A percentile compares a stretch with the other conserved stretches of the same genome.
These are phyloP conservation scores for Magnolia kwangsiensis DNA, from an alignment of 164 flowering plant genomes.

Conservation along the genomic window DNA sequence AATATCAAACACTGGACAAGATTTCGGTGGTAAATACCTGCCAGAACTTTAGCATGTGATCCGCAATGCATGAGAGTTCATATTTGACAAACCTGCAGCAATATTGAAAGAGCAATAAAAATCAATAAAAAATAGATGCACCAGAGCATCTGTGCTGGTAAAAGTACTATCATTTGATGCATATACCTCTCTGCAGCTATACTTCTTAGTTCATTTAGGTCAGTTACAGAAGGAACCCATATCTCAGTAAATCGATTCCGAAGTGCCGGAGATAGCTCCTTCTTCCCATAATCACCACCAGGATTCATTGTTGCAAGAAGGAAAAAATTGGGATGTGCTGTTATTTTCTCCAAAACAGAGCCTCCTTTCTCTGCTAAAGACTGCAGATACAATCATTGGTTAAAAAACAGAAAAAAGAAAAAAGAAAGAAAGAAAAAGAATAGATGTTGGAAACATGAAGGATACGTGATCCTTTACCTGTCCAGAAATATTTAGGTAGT, in stretches of 20 bases:
- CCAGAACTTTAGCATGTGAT: slow-evolving; percentile 71
- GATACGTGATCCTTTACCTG: background rate
- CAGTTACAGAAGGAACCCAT: slow-evolving; percentile 86
- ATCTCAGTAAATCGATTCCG: slow-evolving; percentile 96
- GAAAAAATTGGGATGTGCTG: slow-evolving; percentile 67
- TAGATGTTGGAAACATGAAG: background rate
- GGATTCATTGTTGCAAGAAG: slow-evolving; percentile 99
- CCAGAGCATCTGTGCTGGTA: background rate
- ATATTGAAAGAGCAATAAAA: slow-evolving; percentile 4
- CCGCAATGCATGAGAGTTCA: slow-evolving; percentile 34
- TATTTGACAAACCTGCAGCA: slow-evolving; percentile 45
- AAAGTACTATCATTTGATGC: background rate
- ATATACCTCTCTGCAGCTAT: slow-evolving; percentile 66
- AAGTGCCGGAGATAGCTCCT: slow-evolving; percentile 95
- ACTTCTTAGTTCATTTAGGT: slow-evolving; percentile 57
- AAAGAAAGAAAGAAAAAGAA: background rate
- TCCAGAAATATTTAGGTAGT: background rate
- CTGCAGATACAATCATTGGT: slow-evolving; percentile 32
- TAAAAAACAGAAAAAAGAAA: background rate
- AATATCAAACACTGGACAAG: slow-evolving; percentile 1
- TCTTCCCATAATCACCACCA: slow-evolving; percentile 98
- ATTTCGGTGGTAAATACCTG: slow-evolving; percentile 40
- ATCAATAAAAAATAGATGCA: background rate
- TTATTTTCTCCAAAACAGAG: slow-evolving; percentile 51
- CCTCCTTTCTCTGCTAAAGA: slow-evolving; percentile 98